Base-by-base conservation (phyloP, 495 filamentous ascomycete genomes). In the Xylaria telfairii region DNA sequence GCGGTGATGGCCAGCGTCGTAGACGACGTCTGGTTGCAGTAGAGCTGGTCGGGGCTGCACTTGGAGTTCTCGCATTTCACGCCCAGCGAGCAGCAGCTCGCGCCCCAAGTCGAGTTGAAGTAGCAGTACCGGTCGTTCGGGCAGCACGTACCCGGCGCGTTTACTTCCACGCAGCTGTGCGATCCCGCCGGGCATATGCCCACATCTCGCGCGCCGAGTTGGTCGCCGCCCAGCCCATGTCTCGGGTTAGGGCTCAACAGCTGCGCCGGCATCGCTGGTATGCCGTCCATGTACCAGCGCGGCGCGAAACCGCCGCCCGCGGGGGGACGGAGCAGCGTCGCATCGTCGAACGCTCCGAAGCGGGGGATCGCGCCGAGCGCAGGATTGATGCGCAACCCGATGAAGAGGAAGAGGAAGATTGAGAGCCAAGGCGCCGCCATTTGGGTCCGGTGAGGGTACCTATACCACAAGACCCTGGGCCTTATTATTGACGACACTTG, bases 51-150 rank as follows among this genome's bases (percentile, higher is more conserved):
- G 49, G 74, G 64, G 8, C 21, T 7, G 71, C 84, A 85, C 19
- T 71, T 71, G 17, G 81, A 78, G 51, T 66, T 67, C 63, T 19
- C n/a, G 46, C 84, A 86, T 0, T 41, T 49, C 2, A 68, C 65
- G 63, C 82, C 84, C 42, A 84, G 66, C 13, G 62, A 34, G 71
- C 84, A 86, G 74, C 84, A 86, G 28, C 53, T 28, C 19, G 71
- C 24, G 9, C 26, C 3, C 74, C 75, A 74, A 30, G 26, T 28
- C 46, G 34, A 1, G 47, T 74, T 30, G 4, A 77, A 7, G 41
- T 73, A 78, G 73, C 79, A 81, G 65, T 81, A 80, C 28, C 65
- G 39, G 59, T 75, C 73, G 56, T 80, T 79, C 4, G 2, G 0
- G 46, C 79, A 81, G 61, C 79, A 81, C 0, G 12, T 6, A 5